These are phyloP conservation scores for Vitis vinifera DNA, from an alignment of 164 flowering plant species.

Conservation along the genomic window DNA sequence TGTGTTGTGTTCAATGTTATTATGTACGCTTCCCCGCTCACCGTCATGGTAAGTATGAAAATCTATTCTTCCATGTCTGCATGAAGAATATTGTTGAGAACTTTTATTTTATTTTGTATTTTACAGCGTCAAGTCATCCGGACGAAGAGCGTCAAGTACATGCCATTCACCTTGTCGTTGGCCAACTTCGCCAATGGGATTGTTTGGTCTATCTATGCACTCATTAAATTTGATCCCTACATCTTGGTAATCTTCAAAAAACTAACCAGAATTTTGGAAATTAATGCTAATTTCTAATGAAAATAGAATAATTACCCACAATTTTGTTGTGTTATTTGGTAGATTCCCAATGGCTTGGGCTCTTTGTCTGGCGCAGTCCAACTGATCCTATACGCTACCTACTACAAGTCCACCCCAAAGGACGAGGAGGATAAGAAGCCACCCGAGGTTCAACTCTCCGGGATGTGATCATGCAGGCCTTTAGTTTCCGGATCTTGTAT, in stretches of 20 bases:
- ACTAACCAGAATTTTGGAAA: not conserved
- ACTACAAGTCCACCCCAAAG: conserved; percentile 35
- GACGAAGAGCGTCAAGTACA: conserved; percentile 60
- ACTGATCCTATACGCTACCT: conserved; percentile 36
- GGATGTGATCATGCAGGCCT: not conserved
- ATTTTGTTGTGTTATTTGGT: not conserved
- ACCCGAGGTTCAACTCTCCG: conserved; percentile 11
- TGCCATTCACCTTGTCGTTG: conserved; percentile 49
- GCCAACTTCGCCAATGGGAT: conserved; percentile 40
- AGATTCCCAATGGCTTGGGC: conserved; percentile 58
- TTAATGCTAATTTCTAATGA: too few species aligned
- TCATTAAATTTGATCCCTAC: conserved; percentile 38
- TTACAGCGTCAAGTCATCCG: conserved; percentile 37
- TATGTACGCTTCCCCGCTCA: conserved; percentile 57
- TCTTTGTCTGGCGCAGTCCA: conserved; percentile 37
- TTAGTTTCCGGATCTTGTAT: not conserved
- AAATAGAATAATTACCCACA: not conserved
- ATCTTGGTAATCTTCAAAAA: conserved; percentile 34
- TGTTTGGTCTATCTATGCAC: conserved; percentile 40
- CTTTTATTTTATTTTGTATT: not conserved
- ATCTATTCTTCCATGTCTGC: not conserved
- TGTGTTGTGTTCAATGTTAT: conserved; percentile 35
- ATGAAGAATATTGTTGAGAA: not conserved
- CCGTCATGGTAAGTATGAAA: conserved; percentile 48
- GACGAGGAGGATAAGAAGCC: conserved; percentile 18